Evolutionary conservation across 257 asterid genomes (phyloP).

Genomic region (Anisodus tanguticus): DNA sequence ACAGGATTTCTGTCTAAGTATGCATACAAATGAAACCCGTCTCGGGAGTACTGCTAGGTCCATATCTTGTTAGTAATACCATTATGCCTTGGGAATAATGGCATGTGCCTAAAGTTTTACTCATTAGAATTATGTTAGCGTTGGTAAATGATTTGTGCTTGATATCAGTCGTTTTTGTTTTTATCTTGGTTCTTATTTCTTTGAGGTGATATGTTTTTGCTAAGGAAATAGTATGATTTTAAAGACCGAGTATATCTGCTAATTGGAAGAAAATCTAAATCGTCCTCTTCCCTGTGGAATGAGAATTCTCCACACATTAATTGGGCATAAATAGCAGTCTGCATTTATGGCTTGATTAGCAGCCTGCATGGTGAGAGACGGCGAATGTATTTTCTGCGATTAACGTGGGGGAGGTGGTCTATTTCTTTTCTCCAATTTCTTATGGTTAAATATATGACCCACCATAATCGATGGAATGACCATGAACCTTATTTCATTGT

Average conservation of each 20-base stretch:
- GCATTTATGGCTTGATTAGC: background rate
- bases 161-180: background rate
- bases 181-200: background rate
- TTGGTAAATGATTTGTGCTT: conserved; percentile 7
- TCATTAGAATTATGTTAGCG: conserved; percentile 8
- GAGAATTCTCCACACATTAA: background rate
- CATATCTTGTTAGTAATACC: background rate
- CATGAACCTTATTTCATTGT: too few species aligned
- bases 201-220: background rate
- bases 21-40: conserved; percentile 45
- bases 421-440: too few species aligned
- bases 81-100: conserved; percentile 12
- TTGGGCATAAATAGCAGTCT: background rate
- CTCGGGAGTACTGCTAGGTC: background rate
- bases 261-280: background rate
- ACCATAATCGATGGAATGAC: too few species aligned
- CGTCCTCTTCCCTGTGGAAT: background rate
- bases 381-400: background rate
- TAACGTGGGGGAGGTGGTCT: too few species aligned
- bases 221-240: background rate
- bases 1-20: conserved; percentile 61
- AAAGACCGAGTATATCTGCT: background rate
- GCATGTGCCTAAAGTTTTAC: conserved; percentile 10
- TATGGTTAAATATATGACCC: too few species aligned
- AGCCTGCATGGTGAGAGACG: background rate